Base-by-base conservation (phyloP, 2,329 filamentous ascomycete genomes). In the Aspergillus uvarum region DNA sequence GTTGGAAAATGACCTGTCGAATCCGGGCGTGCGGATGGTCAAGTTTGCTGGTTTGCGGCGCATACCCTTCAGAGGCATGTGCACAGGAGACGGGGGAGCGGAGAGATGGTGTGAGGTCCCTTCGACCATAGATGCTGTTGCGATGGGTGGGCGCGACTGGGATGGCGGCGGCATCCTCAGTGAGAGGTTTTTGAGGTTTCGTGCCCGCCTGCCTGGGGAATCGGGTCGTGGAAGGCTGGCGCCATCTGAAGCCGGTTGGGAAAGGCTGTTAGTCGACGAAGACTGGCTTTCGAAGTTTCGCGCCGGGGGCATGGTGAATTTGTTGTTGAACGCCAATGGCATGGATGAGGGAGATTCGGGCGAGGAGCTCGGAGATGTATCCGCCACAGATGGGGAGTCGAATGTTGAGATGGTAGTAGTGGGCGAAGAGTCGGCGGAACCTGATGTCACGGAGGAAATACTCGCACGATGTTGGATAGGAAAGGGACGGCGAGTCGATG, bases 361-460 rank as follows among this genome's bases (percentile, higher is more conserved):
- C 1, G 94, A 97, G 22, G 93, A 92, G 55, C 89, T 94, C 3
- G 95, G 92, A 5, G 94, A 97, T 7, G 91, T 89, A 69, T 98
- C 94, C 31, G 93, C 93, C 52, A 95, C 83, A 31, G 92, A 91
- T 8, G 92, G 94, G 5, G 93, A 96, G 77, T 96, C 94, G 64
- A 94, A 91, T 21, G 92, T 96, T 5, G 92, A 96, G 53, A 95
- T 85, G 2, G 94, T 96, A 3, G 93, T 97, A 7, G 94, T 98
- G 1, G 95, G 95, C 8, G 94, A 98, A 22, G 94, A 96, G 71
- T 96, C 93, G 47, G 91, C 91, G 1, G 95, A 98, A 65, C 91
- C 91, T 16, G 90, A 91, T n/a, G 72, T 72, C 55, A 75, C 71
- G 10, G 77, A 78, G 11, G 77, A 79, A 44, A 79, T 67, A 65